Conservation (phyloP, 179 eudicot genomes). For the Nepenthes alata region DNA sequence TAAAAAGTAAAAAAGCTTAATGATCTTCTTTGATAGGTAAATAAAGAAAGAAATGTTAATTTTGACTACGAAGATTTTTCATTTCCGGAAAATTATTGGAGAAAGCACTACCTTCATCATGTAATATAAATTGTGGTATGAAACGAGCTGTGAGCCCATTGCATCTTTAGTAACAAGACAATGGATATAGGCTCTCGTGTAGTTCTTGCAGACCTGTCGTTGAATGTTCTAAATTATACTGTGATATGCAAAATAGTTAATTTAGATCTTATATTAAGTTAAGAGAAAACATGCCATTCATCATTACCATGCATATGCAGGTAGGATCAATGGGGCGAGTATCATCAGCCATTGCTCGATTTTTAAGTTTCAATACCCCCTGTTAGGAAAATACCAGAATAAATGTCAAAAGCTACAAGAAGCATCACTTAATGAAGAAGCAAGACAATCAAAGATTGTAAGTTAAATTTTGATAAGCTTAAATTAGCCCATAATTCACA, state of each 20-base stretch:
- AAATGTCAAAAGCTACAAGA: background rate
- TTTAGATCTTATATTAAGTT: too few relatives aligned
- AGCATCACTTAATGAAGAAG: background rate
- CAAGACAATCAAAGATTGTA: background rate
- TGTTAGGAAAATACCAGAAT: conserved; percentile 9
- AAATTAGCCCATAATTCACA: too few relatives aligned
- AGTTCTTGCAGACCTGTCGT: conserved; percentile 67
- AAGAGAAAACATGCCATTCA: background rate
- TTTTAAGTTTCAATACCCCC: conserved; percentile 70
- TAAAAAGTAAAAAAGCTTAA: background rate
- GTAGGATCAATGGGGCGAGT: conserved; percentile 69
- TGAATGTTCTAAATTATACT: conserved; percentile 2
- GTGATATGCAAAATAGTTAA: too few relatives aligned
- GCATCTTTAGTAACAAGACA: conserved; percentile 91
- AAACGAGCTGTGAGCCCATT: conserved; percentile 90
- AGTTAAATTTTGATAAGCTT: background rate
- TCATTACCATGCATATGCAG: conserved; percentile 71
- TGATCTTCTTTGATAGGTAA: too few relatives aligned
- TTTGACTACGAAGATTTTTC: background rate
- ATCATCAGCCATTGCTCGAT: conserved; percentile 74
- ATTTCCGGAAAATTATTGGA: background rate
- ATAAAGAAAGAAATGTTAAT: background rate
- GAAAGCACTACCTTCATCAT: conserved; percentile 59
- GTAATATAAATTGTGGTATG: conserved; percentile 76
- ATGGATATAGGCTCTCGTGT: conserved; percentile 75